Base-by-base conservation (phyloP, 805 yeast species). In the Monosporozyma yasuniensis region DNA sequence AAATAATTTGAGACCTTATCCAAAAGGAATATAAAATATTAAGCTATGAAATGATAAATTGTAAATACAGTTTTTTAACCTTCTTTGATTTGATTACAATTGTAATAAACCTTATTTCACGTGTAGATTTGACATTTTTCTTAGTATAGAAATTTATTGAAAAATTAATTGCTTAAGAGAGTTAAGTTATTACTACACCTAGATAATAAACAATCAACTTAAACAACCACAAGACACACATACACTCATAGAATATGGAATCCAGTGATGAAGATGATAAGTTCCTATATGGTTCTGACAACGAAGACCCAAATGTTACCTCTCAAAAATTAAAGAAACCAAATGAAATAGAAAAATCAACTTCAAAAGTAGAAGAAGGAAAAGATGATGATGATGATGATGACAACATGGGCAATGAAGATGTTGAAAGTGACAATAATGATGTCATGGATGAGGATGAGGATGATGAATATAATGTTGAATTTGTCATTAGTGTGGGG, bases 401-500 rank as follows among this genome's bases (percentile, higher is more conserved):
- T 25, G 32, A n/a, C 4, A 27, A 25, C 7, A 27, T 25, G 30
- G 22, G 16, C 8, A 32, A 18, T 18, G 37, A 43, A 10, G 47
- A 27, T 14, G 44, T 34, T 23, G 50, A 42, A 8, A 1, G 14
- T 3, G 42, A 12, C 2, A 45, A 34, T 10, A 42, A 47, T 3
- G 30, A 32, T 25, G 27, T 8, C 27, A 25, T 25, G 21, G 28
- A 47, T 27, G 37, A 42, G 4, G 54, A 68, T 3, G 76, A 70
- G 14, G 77, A 71, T 3, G 75, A 68, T 7, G 73, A 68, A 5
- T 77, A 71, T 11, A 93, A 86, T 59, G 78, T 90, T 34, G 96
- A 90, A 66, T 85, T 91, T 61, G 84, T 90, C 45, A 84, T 90
- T 46, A 83, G 83, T 42, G 64, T 66, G 22, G 72, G 72, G 19